Evolutionary conservation across 495 filamentous ascomycete genomes (phyloP).

Genomic region (Trichoderma parareesei): DNA sequence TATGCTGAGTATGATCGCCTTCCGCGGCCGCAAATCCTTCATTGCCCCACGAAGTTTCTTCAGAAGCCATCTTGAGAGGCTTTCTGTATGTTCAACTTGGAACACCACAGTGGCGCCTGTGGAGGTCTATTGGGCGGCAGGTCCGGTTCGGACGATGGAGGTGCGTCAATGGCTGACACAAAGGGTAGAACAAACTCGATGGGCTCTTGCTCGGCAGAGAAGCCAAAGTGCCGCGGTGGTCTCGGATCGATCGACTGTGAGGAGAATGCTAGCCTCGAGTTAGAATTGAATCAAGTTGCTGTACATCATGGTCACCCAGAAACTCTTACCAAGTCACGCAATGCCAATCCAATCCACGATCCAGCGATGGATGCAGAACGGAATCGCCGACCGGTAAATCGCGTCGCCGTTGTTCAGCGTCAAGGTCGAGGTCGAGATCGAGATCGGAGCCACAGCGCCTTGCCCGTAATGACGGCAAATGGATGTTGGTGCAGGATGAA

Average conservation of each 20-base stretch:
- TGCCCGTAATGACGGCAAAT: not conserved
- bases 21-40: conserved; percentile 44
- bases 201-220: not conserved
- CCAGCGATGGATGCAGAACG: not conserved
- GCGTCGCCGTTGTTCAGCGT: conserved; percentile 2
- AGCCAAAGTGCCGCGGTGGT: not conserved
- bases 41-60: conserved; percentile 34
- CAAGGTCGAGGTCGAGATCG: not conserved
- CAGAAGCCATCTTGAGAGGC: conserved; percentile 16
- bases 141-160: not conserved
- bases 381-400: not conserved
- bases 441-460: not conserved
- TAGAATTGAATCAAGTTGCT: not conserved
- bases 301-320: not conserved
- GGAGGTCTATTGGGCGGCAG: conserved; percentile 13
- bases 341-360: not conserved
- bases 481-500: not conserved
- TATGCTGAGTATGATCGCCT: conserved; percentile 47
- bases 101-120: not conserved
- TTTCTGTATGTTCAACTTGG: not conserved
- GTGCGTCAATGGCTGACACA: not conserved
- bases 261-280: not conserved
- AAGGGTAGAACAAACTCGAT: not conserved
- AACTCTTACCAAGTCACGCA: not conserved
- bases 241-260: conserved; percentile 7